phyloP scores from a whole-genome alignment of 2,329 filamentous ascomycete species.

The Rhinocladiella similis region DNA sequence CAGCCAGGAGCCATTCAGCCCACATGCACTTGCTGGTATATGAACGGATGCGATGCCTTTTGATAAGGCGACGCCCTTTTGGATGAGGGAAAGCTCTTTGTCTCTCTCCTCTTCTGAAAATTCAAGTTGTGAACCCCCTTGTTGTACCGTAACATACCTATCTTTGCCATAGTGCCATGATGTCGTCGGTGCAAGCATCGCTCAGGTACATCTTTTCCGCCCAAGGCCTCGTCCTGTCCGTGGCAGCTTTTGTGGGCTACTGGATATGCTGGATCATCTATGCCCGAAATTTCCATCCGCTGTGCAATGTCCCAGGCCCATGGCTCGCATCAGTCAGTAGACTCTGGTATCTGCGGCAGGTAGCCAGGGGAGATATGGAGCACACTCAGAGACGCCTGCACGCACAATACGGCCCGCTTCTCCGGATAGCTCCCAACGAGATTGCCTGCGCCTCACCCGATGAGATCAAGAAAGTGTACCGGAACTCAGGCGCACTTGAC shows the following conservation, averaged over 20 bases:
- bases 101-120: background rate
- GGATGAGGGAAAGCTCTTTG: too few relatives aligned
- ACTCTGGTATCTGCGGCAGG: constrained; percentile 30
- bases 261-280: constrained; percentile 31
- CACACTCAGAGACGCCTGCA: constrained; percentile 28
- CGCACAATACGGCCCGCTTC: constrained; percentile 29
- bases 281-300: constrained; percentile 29
- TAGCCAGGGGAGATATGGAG: constrained; percentile 28
- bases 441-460: constrained; percentile 30
- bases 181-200: background rate
- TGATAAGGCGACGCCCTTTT: too few relatives aligned
- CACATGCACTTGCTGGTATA: too few relatives aligned
- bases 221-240: background rate
- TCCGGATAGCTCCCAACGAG: constrained; percentile 42
- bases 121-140: background rate
- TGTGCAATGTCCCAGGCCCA: constrained; percentile 34
- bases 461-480: constrained; percentile 31
- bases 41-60: too few relatives aligned
- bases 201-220: constrained; percentile 2
- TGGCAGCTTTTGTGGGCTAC: constrained; percentile 16
- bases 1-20: too few relatives aligned
- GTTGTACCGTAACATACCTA: background rate
- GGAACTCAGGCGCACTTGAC: constrained; percentile 19
- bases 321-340: constrained; percentile 32
- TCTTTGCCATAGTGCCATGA: background rate